Evolutionary conservation across 2,329 filamentous ascomycete species (phyloP).

Genomic region (Claviceps paspali): DNA sequence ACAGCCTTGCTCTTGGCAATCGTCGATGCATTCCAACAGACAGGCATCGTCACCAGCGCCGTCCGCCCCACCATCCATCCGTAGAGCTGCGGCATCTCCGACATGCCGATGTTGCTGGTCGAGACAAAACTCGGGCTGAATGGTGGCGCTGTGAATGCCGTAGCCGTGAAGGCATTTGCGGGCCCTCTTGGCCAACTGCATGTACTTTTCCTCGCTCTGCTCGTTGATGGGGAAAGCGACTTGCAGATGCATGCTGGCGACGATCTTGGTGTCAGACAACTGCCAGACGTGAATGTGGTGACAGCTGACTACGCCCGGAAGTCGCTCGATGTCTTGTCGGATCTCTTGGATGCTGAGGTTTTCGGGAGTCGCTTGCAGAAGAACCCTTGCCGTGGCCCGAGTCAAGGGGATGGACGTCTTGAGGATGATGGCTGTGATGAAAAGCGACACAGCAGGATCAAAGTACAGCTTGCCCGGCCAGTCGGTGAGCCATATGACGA

Average conservation of each 20-base stretch:
- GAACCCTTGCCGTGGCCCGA: constrained; percentile 66
- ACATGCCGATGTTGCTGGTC: constrained; percentile 29
- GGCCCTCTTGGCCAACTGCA: constrained; percentile 72
- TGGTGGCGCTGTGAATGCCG: constrained; percentile 92
- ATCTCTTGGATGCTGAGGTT: constrained; percentile 82
- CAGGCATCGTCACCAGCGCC: constrained; percentile 22
- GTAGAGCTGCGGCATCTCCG: constrained; percentile 19
- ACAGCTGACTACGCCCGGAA: constrained; percentile 76
- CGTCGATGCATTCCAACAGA: constrained; percentile 31
- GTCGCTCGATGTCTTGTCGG: constrained; percentile 72
- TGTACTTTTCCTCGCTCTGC: constrained; percentile 66
- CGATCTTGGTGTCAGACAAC: constrained; percentile 82
- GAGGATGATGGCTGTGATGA: constrained; percentile 74
- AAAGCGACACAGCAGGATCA: constrained; percentile 79
- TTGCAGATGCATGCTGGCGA: constrained; percentile 87
- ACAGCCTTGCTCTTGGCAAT: constrained; percentile 19
- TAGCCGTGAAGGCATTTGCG: constrained; percentile 85
- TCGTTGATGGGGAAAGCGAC: constrained; percentile 81
- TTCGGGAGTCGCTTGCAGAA: constrained; percentile 85
- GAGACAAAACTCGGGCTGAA: constrained; percentile 77
- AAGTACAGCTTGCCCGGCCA: constrained; percentile 74
- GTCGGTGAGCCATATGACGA: constrained; percentile 82
- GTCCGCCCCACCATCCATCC: constrained; percentile 20
- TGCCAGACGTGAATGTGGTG: constrained; percentile 98
- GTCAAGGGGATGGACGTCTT: constrained; percentile 66